Evolutionary conservation across 768 basidiomycete species (phyloP).

Genomic region (Daedalea quercina): DNA sequence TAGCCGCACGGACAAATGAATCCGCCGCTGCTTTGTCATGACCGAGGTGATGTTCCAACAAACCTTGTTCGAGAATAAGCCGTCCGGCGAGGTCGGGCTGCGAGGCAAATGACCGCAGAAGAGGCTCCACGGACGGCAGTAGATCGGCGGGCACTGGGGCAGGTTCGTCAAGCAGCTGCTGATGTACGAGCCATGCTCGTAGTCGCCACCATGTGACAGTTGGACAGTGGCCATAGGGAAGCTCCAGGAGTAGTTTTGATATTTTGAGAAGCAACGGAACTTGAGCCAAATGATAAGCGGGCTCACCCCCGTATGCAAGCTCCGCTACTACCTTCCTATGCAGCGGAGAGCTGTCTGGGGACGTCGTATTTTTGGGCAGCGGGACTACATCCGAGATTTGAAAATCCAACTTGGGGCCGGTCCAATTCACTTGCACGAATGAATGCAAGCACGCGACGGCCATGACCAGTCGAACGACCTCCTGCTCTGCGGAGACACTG

Average conservation of each 20-base stretch:
- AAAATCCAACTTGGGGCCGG: slow-evolving; percentile 79
- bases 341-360: slow-evolving; percentile 43
- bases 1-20: slow-evolving; percentile 71
- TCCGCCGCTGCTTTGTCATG: slow-evolving; percentile 77
- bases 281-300: slow-evolving; percentile 86
- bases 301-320: slow-evolving; percentile 84
- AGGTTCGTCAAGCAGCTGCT: slow-evolving; percentile 80
- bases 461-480: slow-evolving; percentile 52
- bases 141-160: slow-evolving; percentile 47
- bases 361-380: slow-evolving; percentile 23
- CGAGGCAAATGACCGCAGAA: slow-evolving; percentile 32
- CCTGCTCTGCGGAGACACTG: slow-evolving; percentile 34
- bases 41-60: slow-evolving; percentile 68
- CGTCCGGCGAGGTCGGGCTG: slow-evolving; percentile 64
- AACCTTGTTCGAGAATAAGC: slow-evolving; percentile 68
- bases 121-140: slow-evolving; percentile 33
- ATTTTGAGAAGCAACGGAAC: slow-evolving; percentile 66
- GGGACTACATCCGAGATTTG: slow-evolving; percentile 33
- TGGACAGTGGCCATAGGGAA: slow-evolving; percentile 39
- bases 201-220: slow-evolving; percentile 79
- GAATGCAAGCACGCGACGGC: slow-evolving; percentile 81
- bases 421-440: slow-evolving; percentile 95
- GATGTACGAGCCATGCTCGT: slow-evolving; percentile 65
- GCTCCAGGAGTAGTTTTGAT: slow-evolving; percentile 61
- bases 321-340: slow-evolving; percentile 64